These are phyloP conservation scores for Sporothrix euskadiensis DNA, from an alignment of 2,329 filamentous ascomycete genomes.

Conservation along the genomic window DNA sequence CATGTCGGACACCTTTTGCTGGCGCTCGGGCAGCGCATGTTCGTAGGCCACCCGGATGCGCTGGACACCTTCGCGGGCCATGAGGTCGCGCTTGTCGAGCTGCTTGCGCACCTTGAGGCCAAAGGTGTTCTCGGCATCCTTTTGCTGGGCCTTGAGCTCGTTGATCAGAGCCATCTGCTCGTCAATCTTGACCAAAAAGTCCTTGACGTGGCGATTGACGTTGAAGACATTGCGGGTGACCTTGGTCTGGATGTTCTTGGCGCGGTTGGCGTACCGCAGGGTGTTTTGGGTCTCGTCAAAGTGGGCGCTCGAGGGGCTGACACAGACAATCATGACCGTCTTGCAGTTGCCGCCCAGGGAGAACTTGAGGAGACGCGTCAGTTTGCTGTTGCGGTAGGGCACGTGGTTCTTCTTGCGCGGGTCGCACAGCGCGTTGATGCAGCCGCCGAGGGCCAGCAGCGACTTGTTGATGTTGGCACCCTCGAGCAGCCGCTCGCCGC, in stretches of 20 bases:
- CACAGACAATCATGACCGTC: slow-evolving; percentile 99
- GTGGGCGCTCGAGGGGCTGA: slow-evolving; percentile 93
- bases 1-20: slow-evolving; percentile 76
- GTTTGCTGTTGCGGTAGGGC: slow-evolving; percentile 95
- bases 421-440: slow-evolving; percentile 97
- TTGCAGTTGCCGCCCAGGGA: slow-evolving; percentile 97
- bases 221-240: slow-evolving; percentile 99
- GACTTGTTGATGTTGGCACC: slow-evolving; percentile 99
- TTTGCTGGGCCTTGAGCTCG: slow-evolving; percentile 89
- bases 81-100: slow-evolving; percentile 75
- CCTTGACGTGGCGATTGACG: slow-evolving; percentile 97
- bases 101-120: slow-evolving; percentile 91
- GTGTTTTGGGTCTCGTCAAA: slow-evolving; percentile 99
- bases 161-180: slow-evolving; percentile 98
- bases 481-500: slow-evolving; percentile 85
- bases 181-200: slow-evolving; percentile 98
- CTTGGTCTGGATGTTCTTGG: slow-evolving; percentile 99
- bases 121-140: slow-evolving; percentile 77
- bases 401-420: slow-evolving; percentile 89
- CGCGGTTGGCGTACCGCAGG: slow-evolving; percentile 91
- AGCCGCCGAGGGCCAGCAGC: slow-evolving; percentile 87
- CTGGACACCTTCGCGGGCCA: slow-evolving; percentile 74
- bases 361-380: slow-evolving; percentile 93
- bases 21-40: slow-evolving; percentile 72
- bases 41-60: slow-evolving; percentile 83